phyloP scores from a whole-genome alignment of 306 rosid genomes.

The Trifolium fragiferum region DNA sequence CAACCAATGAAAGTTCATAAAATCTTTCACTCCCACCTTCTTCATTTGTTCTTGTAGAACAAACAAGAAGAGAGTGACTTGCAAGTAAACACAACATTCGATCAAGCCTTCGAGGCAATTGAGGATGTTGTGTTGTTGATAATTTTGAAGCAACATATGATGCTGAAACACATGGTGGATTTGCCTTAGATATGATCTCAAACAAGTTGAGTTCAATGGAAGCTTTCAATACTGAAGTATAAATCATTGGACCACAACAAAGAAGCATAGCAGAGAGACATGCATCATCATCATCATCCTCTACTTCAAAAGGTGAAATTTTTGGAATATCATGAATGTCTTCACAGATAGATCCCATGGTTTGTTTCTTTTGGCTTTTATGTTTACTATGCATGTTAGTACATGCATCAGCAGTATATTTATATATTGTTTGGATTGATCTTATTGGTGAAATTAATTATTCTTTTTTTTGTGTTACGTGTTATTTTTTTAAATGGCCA shows the following conservation, averaged over 20 bases:
- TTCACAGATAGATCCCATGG: constrained; percentile 6
- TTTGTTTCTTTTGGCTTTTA: not conserved
- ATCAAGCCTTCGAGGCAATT: constrained; percentile 33
- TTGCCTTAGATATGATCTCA: constrained; percentile 36
- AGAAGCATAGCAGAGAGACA: constrained; percentile 35
- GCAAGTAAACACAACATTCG: constrained; percentile 43
- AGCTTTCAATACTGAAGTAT: constrained; percentile 29
- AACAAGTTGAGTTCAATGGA: constrained; percentile 37
- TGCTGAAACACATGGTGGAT: constrained; percentile 23
- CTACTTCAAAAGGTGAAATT: not conserved
- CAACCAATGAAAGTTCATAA: constrained; percentile 27
- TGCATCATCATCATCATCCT: constrained; percentile 13
- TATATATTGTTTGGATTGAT: not conserved
- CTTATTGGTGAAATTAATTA: not conserved
- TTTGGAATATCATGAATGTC: not conserved
- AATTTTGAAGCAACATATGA: constrained; percentile 37
- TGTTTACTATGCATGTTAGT: not conserved
- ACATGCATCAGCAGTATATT: not conserved
- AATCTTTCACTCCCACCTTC: constrained; percentile 26
- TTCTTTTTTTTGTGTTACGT: too few relatives aligned
- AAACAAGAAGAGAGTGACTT: constrained; percentile 37
- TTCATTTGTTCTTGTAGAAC: constrained; percentile 5
- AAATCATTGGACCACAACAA: constrained; percentile 8
- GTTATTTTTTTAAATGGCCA: too few relatives aligned
- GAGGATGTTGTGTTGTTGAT: constrained; percentile 6